Base-by-base conservation (phyloP, 2,329 filamentous ascomycete species). In the Clonostachys rhizophaga region DNA sequence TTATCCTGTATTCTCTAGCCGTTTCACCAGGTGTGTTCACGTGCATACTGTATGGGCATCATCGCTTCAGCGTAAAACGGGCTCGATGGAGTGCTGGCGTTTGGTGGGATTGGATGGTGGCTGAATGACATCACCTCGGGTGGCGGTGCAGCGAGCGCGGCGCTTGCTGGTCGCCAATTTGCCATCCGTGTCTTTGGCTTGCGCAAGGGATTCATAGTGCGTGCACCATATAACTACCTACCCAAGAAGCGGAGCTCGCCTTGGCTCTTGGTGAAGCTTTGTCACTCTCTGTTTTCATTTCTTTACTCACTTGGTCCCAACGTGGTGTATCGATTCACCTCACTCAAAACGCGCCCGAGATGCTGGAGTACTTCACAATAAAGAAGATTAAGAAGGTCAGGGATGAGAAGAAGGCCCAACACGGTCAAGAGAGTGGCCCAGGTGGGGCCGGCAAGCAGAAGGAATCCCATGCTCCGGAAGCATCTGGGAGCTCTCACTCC, bases 291-390 rank as follows among this genome's bases (percentile, higher is more conserved):
- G 14, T 37, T 17, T 34, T 24, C 14, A 3, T 35, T 45, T 16
- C n/a, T 24, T 42, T 42, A 24, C 43, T 18, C 43, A 45, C 33
- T 45, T 33, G 24, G 16, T 37, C n/a, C 34, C 17, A 12, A 12
- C n/a, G 16, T 34, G 12, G 41, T 13, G 7, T n/a, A 13, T 30
- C 24, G 24, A 33, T 14, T 10, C 43, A 17, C n/a, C 35, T 11
- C 42, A 40, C 24, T 42, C 35, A 18, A 9, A 30, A 34, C 52
- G 42, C 43, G 9, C 24, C 24, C 58, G 68, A 52, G 43, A 86
- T 86, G 83, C 59, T 85, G 51, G 80, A 85, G 62, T 84, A 81
- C 62, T 77, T 85, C 54, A 67, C 72, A 35, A 78, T 76, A 68
- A 84, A 79, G 61, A 85, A 83, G 61, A 67, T 74, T 58, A 84